Conservation (phyloP, 257 asterid genomes). For the Scutellaria galericulata region DNA sequence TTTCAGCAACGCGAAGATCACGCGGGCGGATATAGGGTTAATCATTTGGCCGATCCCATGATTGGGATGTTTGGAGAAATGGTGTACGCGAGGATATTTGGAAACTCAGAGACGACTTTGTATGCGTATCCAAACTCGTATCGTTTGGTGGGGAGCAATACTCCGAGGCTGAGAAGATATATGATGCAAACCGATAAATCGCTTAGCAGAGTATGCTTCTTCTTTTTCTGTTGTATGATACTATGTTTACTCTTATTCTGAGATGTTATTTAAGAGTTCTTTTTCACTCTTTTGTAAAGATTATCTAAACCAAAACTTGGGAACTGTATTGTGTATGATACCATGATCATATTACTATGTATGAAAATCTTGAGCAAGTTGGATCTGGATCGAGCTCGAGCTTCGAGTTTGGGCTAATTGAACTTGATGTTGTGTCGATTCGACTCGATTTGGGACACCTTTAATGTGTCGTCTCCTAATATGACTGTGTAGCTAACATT, state of each 20-base stretch:
- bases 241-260: conserved; percentile 64
- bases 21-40: background rate
- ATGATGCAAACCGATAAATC: conserved; percentile 58
- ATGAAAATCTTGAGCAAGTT: background rate
- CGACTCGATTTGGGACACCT: background rate
- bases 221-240: conserved; percentile 64
- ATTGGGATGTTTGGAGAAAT: conserved; percentile 68
- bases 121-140: conserved; percentile 60
- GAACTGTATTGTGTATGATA: conserved; percentile 9
- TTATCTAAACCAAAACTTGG: conserved; percentile 7
- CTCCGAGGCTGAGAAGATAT: conserved; percentile 61
- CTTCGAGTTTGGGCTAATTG: background rate
- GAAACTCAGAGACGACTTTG: conserved; percentile 53
- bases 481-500: too few relatives aligned
- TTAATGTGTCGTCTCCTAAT: too few relatives aligned
- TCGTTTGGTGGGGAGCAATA: conserved; percentile 40
- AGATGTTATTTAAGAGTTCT: background rate
- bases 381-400: background rate
- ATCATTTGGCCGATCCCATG: conserved; percentile 48
- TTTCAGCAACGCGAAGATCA: conserved; percentile 35
- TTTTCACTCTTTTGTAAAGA: conserved; percentile 26
- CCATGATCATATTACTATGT: too few relatives aligned
- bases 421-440: background rate
- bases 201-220: conserved; percentile 61
- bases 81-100: conserved; percentile 58